Base-by-base conservation (phyloP, 495 filamentous ascomycete species). In the Penicillium flavigenum region DNA sequence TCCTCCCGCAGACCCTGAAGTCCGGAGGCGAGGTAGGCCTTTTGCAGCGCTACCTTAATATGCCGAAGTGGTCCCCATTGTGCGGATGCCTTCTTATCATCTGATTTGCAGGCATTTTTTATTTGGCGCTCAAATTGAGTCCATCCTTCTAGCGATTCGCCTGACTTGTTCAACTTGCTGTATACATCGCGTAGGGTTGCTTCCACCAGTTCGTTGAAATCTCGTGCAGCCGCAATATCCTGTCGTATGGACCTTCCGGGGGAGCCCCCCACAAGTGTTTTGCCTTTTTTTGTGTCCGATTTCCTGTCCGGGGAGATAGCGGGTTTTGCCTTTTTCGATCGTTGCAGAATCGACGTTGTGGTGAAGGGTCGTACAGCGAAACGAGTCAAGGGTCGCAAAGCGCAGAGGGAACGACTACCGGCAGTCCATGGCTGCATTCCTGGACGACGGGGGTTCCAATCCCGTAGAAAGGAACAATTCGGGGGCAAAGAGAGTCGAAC, bases 1-100 rank as follows among this genome's bases (percentile, higher is more conserved):
- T 88, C 83, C 12, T 65, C 62, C 16, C 62, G 66, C 36, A 91
- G 67, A 4, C 78, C 86, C 0, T 31, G 16, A 1, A 72, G 16
- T 19, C 85, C 82, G 2, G 53, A 58, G 29, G 71, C 67, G 31
- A 85, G 65, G 59, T 83, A 90, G 9, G 82, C 79, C 46, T 79
- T 76, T 59, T 81, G 81, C 46, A 91, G 69, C 9, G 69, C 57
- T 8, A 24, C 8, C 47, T 73, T 77, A 16, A 69, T 34, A 2
- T 69, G 53, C 10, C 39, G 61, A 44, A 76, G 55, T 4, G 63
- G 43, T n/a, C 67, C 61, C 32, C 17, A 44, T 56, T 66, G 63
- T 5, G 26, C 36, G 38, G 31, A 47, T 2, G 42, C 4, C 22
- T 60, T 59, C 1, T 43, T 43, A 6, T 68, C 70, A 16, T 71